Base-by-base conservation (phyloP, 78 protist species). In the Chrysochromulina parva region DNA sequence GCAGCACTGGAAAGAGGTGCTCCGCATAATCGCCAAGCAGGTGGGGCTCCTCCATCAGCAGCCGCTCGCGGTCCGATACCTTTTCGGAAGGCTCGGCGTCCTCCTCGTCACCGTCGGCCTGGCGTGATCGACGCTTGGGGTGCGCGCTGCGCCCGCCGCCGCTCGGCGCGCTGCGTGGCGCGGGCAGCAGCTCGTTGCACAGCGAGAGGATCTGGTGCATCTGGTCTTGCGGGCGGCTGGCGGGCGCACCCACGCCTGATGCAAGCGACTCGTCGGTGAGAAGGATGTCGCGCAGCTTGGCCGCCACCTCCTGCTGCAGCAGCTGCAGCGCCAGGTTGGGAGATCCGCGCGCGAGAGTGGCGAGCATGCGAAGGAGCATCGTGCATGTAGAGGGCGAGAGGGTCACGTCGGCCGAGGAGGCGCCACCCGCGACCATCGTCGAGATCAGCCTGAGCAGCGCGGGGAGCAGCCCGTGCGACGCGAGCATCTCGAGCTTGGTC, bases 161-260 rank as follows among this genome's bases (percentile, higher is more conserved):
- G 17, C 0, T 26, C 26, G 85, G n/a, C 26, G 54, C 14, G 16
- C 7, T 20, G 48, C 1, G 11, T 59, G 73, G 86, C 59, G 91
- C 86, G 10, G 91, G 91, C 91, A 88, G 85, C 74, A 88, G 87
- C 58, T 71, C 86, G 71, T 73, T 17, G 28, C 86, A 85, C 24
- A 88, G 91, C 48, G 48, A 19, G 80, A 88, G 78, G 9, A 76
- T 10, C 65, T 73, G 86, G 17, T 20, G 4, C 10, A 88, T 17
- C 85, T 73, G 91, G 38, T 88, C 87, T 47, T 24, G 17, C 38
- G 87, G 50, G 10, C 48, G 87, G 17, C 20, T 11, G 52, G 22
- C 0, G 16, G 66, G 17, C 50, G 66, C 50, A 38, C 19, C 85
- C 4, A 22, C 0, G 85, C n/a, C 19, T 26, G 1, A 1, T 1